A percentile compares a stretch with the other conserved stretches of the same genome.
These are phyloP conservation scores for Lachancea thermotolerans DNA, from an alignment of 805 yeast genomes.

Conservation along the genomic window DNA sequence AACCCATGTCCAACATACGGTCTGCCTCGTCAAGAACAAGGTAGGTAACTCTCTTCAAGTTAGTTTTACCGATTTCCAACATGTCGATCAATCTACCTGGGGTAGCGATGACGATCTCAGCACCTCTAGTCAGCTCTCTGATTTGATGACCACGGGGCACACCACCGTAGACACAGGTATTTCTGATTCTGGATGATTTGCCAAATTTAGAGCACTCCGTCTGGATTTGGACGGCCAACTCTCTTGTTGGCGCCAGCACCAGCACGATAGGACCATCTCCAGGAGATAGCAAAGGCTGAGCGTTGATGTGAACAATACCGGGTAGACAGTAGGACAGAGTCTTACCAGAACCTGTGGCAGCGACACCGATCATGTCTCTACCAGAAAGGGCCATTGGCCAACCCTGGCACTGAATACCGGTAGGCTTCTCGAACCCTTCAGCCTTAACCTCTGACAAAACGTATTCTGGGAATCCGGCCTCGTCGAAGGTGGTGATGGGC, in stretches of 20 bases:
- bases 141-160: slow-evolving; percentile 97
- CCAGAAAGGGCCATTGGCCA: slow-evolving; percentile 99
- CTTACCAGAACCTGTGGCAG: slow-evolving; percentile 98
- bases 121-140: slow-evolving; percentile 92
- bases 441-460: slow-evolving; percentile 82
- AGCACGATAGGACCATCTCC: slow-evolving; percentile 98
- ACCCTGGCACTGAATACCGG: slow-evolving; percentile 98
- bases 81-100: slow-evolving; percentile 98
- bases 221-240: slow-evolving; percentile 96
- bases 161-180: slow-evolving; percentile 98
- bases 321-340: slow-evolving; percentile 96
- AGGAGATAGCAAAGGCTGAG: slow-evolving; percentile 85
- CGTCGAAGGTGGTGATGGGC: slow-evolving; percentile 88
- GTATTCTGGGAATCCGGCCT: slow-evolving; percentile 96
- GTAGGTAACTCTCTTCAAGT: slow-evolving; percentile 92
- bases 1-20: slow-evolving; percentile 99
- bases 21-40: slow-evolving; percentile 98
- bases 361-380: slow-evolving; percentile 98
- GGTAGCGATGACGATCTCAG: slow-evolving; percentile 93
- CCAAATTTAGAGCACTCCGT: slow-evolving; percentile 94
- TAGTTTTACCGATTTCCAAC: slow-evolving; percentile 92
- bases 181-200: slow-evolving; percentile 83
- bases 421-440: slow-evolving; percentile 90
- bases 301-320: slow-evolving; percentile 94
- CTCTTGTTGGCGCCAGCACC: slow-evolving; percentile 97